A percentile compares a stretch with the other conserved stretches of the same genome.
Evolutionary conservation across 345 rosid species (phyloP).

Genomic region (Iberis pinnata): DNA sequence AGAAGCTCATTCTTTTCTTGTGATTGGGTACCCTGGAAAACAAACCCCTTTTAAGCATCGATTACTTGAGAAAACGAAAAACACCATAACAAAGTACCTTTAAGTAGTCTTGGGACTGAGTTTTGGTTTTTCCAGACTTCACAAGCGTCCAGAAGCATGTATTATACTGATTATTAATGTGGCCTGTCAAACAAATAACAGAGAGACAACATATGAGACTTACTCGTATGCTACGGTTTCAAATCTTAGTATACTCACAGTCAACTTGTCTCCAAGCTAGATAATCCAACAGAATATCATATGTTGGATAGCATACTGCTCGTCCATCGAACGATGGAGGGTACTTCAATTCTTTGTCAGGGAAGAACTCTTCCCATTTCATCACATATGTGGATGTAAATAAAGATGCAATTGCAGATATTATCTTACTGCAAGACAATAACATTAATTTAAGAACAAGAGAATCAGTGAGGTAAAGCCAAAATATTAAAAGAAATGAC

Average conservation of each 20-base stretch:
- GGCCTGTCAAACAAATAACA: slow-evolving; percentile 45
- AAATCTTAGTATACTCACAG: slow-evolving; percentile 47
- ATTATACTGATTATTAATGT: slow-evolving; percentile 88
- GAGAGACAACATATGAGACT: background rate
- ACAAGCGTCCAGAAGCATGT: slow-evolving; percentile 96
- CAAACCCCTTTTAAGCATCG: too few species aligned
- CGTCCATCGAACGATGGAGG: slow-evolving; percentile 64
- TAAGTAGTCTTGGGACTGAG: slow-evolving; percentile 57
- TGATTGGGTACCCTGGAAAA: slow-evolving; percentile 70
- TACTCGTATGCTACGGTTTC: background rate
- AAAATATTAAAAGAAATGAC: background rate
- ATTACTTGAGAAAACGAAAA: too few species aligned
- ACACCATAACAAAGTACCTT: slow-evolving; percentile 42
- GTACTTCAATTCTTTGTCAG: background rate
- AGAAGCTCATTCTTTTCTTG: slow-evolving; percentile 68
- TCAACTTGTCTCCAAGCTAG: slow-evolving; percentile 97
- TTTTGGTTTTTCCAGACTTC: slow-evolving; percentile 71
- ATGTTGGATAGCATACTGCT: slow-evolving; percentile 76
- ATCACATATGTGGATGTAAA: slow-evolving; percentile 63
- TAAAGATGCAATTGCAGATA: slow-evolving; percentile 58
- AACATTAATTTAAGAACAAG: background rate
- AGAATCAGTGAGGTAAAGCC: background rate
- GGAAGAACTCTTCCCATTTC: slow-evolving; percentile 76
- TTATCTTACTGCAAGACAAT: slow-evolving; percentile 42
- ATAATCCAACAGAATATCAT: slow-evolving; percentile 71